Evolutionary conservation across 257 asterid genomes (phyloP), one percentile per base, ranked within the genome.

Genomic region (Dorcoceras hygrometricum): DNA sequence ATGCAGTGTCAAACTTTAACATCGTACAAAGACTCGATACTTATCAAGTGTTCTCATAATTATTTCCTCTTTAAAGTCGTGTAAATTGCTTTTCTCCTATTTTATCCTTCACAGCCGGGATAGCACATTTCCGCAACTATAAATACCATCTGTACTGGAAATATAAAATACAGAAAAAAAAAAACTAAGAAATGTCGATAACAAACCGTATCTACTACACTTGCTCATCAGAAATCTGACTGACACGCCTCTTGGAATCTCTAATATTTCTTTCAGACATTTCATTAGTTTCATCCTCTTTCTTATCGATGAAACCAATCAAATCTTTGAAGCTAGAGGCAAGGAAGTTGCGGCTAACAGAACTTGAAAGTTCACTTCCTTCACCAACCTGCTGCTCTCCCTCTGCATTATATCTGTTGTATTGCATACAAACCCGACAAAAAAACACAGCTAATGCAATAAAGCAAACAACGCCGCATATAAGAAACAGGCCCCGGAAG

Each of bases 401-500:
- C 27, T 81, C 87, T 11, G 78, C 69, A 67, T 53, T 79, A 48
- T 75, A 87, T 71, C 83, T 77, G 28, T 83, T 76, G 78, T 78
- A 94, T 67, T 90, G 97, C 77, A 43, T 70, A 28, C 80, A 86
- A 0, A 94, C 78, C 70, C 95, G 73, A 67, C 81, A 71, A 75
- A 78, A 77, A 58, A 83, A 94, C 55, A 79, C 20, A 2, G 50
- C 0, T 50, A 90, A 59, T 2, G 96, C 95, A 6, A 79, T 3
- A 36, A 75, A 60, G 70, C 90, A 90, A 12, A 79, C 95, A 9
- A 81, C 59, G 29, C 88, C 99, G 34, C 95, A 90, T 54, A 93
- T 77, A 8, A 93, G 88, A 64, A 89, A 93, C 32, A 93, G 77
- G 63, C 97, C 99, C 96, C 97, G 88, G 76, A 93, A 93, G 83